Evolutionary conservation across 345 rosid species (phyloP).

Genomic region (Nasturtium officinale): DNA sequence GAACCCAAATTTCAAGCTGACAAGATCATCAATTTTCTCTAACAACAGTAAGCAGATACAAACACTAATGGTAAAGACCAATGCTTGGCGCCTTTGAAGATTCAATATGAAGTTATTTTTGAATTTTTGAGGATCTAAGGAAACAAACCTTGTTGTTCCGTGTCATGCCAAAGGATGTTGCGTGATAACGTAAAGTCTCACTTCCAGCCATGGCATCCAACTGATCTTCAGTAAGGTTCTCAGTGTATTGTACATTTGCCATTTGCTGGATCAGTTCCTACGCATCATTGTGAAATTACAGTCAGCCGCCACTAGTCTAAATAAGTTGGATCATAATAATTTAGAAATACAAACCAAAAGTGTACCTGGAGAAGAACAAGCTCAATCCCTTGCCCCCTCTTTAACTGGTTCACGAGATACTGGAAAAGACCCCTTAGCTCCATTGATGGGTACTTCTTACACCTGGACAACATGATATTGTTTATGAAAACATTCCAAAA

Average conservation of each 20-base stretch:
- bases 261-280: constrained; percentile 98
- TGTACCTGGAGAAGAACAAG: constrained; percentile 92
- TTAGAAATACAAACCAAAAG: constrained; percentile 28
- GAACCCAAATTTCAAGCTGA: constrained; percentile 8
- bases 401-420: constrained; percentile 94
- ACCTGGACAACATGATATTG: constrained; percentile 51
- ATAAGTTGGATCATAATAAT: constrained; percentile 19
- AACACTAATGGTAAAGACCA: constrained; percentile 15
- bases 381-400: constrained; percentile 96
- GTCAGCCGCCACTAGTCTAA: constrained; percentile 31
- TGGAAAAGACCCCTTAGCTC: constrained; percentile 98
- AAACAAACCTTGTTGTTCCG: constrained; percentile 89
- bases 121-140: constrained; percentile 17
- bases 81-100: constrained; percentile 12
- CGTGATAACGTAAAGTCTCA: constrained; percentile 94
- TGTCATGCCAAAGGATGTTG: constrained; percentile 88
- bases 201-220: constrained; percentile 99
- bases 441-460: constrained; percentile 99
- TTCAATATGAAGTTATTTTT: background rate
- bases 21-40: constrained; percentile 21
- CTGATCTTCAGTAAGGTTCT: constrained; percentile 98
- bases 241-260: constrained; percentile 99
- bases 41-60: constrained; percentile 12
- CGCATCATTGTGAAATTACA: constrained; percentile 40
- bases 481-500: constrained; percentile 15